Evolutionary conservation across 2,329 filamentous ascomycete genomes (phyloP).

Genomic region (Penicillium sp.): DNA sequence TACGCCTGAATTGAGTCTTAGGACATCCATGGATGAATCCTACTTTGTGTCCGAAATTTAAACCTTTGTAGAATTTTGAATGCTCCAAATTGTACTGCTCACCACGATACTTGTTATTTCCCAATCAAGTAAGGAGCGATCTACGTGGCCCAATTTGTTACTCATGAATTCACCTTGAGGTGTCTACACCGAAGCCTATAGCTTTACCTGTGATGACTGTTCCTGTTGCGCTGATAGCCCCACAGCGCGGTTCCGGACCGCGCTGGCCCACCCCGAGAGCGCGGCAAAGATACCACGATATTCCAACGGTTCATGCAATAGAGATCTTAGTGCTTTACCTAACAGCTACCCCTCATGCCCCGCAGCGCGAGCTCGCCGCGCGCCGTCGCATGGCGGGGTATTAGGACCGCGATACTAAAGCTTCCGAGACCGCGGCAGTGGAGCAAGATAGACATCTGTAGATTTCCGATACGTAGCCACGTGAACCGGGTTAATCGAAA

Average conservation of each 20-base stretch:
- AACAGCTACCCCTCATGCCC: slow-evolving; percentile 7
- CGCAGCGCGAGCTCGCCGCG: neutral
- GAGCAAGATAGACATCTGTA: neutral
- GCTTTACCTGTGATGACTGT: neutral
- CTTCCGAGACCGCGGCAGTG: neutral
- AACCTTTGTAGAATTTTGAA: too few relatives aligned
- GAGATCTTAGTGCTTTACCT: neutral
- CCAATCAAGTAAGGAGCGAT: too few relatives aligned
- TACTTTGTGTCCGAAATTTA: too few relatives aligned
- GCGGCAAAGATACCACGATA: neutral
- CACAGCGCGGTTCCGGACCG: slow-evolving; percentile 9
- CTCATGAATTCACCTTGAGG: too few relatives aligned
- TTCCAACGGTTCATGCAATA: neutral
- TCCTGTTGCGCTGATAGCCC: neutral
- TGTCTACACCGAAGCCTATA: too few relatives aligned
- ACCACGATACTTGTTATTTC: too few relatives aligned
- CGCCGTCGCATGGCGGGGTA: neutral
- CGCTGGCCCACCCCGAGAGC: slow-evolving; percentile 1
- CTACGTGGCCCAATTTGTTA: too few relatives aligned
- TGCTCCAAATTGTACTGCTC: too few relatives aligned
- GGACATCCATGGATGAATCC: too few relatives aligned
- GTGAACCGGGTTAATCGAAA: neutral
- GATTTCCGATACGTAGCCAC: neutral
- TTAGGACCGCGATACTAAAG: slow-evolving; percentile 1
- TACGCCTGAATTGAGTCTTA: too few relatives aligned